Evolutionary conservation across 257 asterid species (phyloP), one percentile per base, ranked within the genome.

Genomic region (Solanum pinnatisectum): DNA sequence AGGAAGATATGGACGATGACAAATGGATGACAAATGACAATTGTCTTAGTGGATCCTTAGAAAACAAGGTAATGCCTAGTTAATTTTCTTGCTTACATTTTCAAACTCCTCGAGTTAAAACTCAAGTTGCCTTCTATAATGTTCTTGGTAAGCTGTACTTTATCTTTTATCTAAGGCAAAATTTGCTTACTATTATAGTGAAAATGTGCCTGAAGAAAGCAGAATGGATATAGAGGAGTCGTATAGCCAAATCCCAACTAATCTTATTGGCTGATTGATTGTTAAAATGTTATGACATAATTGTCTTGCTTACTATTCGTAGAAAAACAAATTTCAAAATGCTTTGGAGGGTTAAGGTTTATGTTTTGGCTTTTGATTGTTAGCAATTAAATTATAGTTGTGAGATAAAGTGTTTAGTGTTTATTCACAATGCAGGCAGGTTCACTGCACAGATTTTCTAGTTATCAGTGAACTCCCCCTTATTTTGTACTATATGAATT

Each of bases 1-100:
- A 94, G 76, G 98, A 94, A 87, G 95, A 88, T 74, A 49, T 90
- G 91, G 92, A 91, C 65, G 83, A 91, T 73, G 84, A 67, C 68
- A 93, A 91, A 23, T 88, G 90, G 93, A 35, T 87, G 25, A 85
- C 86, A 83, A 88, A 87, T 33, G 49, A 84, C 13, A 71, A 88
- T 84, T 91, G 92, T 74, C 88, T 91, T 87, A 90, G 89, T 68
- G 88, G 88, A 68, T 87, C 84, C 52, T 77, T 78, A 46, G 92
- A 87, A 22, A 90, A 88, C 81, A 90, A 91, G 97, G 98, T 96
- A 72, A 81, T 76, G 42, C 46, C 83, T 76, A 78, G 12, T n/a
- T 65, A 10, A n/a, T 65, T 56, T 56, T 20, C 65, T 56, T 56
- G 65, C 65, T 20, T 56, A 56, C 25, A 56, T 20, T 56, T 56